Percentiles rank a stretch among this genome's conserved stretches.
phyloP scores from a whole-genome alignment of 2,329 filamentous ascomycete species.

The Trichophyton schoenleinii region DNA sequence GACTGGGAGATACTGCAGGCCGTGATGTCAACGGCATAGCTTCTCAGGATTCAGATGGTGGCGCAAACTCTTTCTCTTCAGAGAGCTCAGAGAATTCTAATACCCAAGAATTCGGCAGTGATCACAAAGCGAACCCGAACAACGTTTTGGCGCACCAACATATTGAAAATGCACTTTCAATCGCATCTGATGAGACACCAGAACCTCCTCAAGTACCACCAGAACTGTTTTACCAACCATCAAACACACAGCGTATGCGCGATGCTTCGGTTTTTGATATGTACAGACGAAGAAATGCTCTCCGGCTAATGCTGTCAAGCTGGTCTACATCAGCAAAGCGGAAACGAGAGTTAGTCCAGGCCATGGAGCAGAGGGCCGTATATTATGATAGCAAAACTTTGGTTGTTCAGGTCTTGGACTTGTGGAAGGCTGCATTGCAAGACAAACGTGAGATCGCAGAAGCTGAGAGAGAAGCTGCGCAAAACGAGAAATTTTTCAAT shows the following conservation, averaged over 20 bases:
- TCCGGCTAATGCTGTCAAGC: conserved; percentile 30
- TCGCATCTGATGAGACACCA: conserved; percentile 1
- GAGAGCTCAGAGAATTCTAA: neutral
- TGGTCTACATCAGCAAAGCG: conserved; percentile 36
- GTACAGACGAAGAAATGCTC: conserved; percentile 29
- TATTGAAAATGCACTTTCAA: neutral
- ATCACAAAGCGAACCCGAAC: neutral
- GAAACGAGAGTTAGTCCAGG: conserved; percentile 24
- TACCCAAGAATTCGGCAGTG: neutral
- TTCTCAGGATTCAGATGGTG: neutral
- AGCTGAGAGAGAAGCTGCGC: conserved; percentile 11
- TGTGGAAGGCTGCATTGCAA: conserved; percentile 35
- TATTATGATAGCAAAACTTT: conserved; percentile 41
- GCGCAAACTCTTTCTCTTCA: neutral
- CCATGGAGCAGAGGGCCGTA: conserved; percentile 34
- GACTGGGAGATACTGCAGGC: neutral
- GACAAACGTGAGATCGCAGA: conserved; percentile 28
- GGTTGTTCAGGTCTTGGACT: conserved; percentile 41
- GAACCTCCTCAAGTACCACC: conserved; percentile 15
- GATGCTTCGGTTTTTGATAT: conserved; percentile 40
- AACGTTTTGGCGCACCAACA: neutral
- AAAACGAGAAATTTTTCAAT: conserved; percentile 43
- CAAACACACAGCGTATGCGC: conserved; percentile 38
- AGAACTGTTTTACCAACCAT: conserved; percentile 36
- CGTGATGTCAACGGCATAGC: neutral